Evolutionary conservation across 257 asterid genomes (phyloP).

Genomic region (Cruciata laevipes): DNA sequence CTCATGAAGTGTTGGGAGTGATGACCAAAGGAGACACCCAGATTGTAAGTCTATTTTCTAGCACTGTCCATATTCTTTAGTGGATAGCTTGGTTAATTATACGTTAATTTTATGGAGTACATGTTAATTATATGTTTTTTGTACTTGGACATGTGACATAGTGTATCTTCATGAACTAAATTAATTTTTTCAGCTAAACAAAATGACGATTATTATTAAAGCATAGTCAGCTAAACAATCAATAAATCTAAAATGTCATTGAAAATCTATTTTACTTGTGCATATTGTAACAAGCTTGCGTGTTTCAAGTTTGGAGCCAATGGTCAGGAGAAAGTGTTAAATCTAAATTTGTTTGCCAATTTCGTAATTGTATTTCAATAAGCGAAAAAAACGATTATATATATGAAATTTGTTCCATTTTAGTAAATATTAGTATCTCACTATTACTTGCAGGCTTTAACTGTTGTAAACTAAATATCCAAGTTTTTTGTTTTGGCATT

Average conservation of each 20-base stretch:
- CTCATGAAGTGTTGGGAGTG: conserved; percentile 87
- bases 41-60: conserved; percentile 46
- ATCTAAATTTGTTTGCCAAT: background rate
- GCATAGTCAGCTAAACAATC: background rate
- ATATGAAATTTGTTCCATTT: background rate
- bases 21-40: conserved; percentile 68
- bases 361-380: background rate
- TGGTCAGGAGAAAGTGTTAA: background rate
- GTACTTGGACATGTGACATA: background rate
- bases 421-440: background rate
- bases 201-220: background rate
- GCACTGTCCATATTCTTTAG: conserved; percentile 5
- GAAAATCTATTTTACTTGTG: too few species aligned
- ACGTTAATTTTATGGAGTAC: background rate
- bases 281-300: too few species aligned
- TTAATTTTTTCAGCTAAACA: background rate
- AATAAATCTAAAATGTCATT: background rate
- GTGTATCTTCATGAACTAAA: background rate
- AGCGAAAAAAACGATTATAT: background rate
- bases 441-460: background rate
- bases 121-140: background rate
- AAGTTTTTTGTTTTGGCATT: background rate
- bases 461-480: too few species aligned
- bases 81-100: background rate
- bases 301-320: background rate